These are phyloP conservation scores for Candida qinlingensis DNA, from an alignment of 805 yeast genomes.

Conservation along the genomic window DNA sequence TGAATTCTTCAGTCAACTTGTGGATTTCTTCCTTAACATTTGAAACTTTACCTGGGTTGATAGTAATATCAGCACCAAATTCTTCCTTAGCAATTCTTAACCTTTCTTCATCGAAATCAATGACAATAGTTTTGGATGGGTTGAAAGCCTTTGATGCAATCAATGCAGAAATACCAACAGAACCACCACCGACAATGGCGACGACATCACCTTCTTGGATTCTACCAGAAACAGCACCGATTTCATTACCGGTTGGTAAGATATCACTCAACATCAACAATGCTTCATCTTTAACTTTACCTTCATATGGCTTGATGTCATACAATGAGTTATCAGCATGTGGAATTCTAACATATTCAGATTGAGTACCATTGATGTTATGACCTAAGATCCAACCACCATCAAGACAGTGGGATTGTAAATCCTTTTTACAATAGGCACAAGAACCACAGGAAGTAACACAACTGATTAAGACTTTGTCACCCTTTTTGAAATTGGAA, in stretches of 20 bases:
- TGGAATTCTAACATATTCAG: constrained; percentile 55
- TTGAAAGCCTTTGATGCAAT: constrained; percentile 48
- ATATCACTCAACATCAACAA: constrained; percentile 59
- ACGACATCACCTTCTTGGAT: constrained; percentile 51
- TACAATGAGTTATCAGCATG: constrained; percentile 38
- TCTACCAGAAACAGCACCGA: constrained; percentile 54
- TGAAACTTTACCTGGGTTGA: constrained; percentile 43
- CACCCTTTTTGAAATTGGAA: constrained; percentile 46
- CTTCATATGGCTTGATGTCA: constrained; percentile 27
- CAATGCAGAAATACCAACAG: constrained; percentile 62
- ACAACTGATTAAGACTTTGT: constrained; percentile 59
- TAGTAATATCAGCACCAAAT: constrained; percentile 54
- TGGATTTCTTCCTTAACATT: constrained; percentile 35
- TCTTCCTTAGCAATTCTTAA: constrained; percentile 48
- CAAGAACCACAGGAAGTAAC: constrained; percentile 58
- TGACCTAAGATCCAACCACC: constrained; percentile 54
- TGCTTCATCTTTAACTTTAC: constrained; percentile 40
- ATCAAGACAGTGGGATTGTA: constrained; percentile 56
- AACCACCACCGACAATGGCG: constrained; percentile 64
- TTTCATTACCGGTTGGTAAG: constrained; percentile 62
- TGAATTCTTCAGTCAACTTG: constrained; percentile 24
- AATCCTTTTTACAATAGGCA: constrained; percentile 46
- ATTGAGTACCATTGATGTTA: constrained; percentile 63
- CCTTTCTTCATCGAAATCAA: constrained; percentile 56
- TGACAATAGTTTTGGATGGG: constrained; percentile 50